A percentile compares a stretch with the other conserved stretches of the same genome.
phyloP scores from a whole-genome alignment of 768 basidiomycete species.

The Termitomyces sp. region DNA sequence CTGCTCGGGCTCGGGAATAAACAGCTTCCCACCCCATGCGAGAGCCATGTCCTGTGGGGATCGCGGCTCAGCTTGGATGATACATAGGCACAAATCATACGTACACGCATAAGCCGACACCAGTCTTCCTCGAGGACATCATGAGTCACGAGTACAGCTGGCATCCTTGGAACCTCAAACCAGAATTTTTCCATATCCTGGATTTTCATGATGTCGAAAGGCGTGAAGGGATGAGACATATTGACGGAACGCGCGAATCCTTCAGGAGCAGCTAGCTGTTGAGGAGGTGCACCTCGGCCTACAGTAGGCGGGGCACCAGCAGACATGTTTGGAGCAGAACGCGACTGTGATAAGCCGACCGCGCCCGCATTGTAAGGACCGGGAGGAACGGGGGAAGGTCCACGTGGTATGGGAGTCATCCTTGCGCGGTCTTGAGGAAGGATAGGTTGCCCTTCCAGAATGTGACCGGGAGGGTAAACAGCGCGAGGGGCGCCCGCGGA shows the following conservation, averaged over 20 bases:
- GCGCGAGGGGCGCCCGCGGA: conserved; percentile 22
- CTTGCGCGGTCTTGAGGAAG: conserved; percentile 26
- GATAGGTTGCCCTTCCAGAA: conserved; percentile 49
- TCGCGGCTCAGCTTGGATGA: background rate
- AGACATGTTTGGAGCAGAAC: conserved; percentile 29
- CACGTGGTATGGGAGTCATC: conserved; percentile 50
- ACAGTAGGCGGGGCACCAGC: conserved; percentile 21
- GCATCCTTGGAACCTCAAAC: conserved; percentile 65
- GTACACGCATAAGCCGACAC: conserved; percentile 71
- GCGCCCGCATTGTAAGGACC: conserved; percentile 15
- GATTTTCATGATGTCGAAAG: conserved; percentile 66
- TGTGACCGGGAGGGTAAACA: conserved; percentile 54
- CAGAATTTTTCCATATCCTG: conserved; percentile 75
- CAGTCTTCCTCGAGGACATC: conserved; percentile 78
- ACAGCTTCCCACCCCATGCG: conserved; percentile 74
- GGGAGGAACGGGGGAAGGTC: conserved; percentile 11
- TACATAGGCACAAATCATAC: conserved; percentile 15
- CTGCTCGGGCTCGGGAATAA: conserved; percentile 45
- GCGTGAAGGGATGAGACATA: conserved; percentile 56
- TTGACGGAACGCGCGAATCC: conserved; percentile 73
- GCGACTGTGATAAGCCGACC: conserved; percentile 14
- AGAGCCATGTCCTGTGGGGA: conserved; percentile 57
- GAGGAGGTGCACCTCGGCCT: conserved; percentile 20
- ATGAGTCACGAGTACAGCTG: conserved; percentile 62
- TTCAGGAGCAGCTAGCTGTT: conserved; percentile 56